Conservation (phyloP, 2,329 filamentous ascomycete genomes). For the Didymella pomorum region DNA sequence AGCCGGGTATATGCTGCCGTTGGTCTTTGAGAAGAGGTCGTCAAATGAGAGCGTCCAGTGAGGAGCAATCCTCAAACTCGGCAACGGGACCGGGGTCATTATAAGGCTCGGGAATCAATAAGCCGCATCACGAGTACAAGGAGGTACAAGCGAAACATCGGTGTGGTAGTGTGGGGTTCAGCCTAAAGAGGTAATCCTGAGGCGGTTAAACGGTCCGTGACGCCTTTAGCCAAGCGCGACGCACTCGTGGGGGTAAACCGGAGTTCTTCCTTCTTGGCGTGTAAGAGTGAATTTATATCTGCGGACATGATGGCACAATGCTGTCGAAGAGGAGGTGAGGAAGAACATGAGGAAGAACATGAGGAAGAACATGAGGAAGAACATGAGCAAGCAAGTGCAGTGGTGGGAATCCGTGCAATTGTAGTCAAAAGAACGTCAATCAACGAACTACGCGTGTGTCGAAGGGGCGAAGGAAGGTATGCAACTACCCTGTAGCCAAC, state of each 20-base stretch:
- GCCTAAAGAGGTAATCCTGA: constrained; percentile 38
- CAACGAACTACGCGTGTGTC: not conserved
- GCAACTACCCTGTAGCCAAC: not conserved
- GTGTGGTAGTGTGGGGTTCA: constrained; percentile 43
- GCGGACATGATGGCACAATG: not conserved
- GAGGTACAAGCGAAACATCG: constrained; percentile 11
- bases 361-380: not conserved
- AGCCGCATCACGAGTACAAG: constrained; percentile 27
- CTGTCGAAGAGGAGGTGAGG: not conserved
- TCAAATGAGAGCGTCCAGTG: not conserved
- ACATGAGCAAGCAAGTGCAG: not conserved
- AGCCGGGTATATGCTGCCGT: not conserved
- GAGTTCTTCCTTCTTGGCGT: constrained; percentile 6
- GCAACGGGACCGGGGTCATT: constrained; percentile 20
- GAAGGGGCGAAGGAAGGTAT: not conserved
- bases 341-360: too few relatives aligned
- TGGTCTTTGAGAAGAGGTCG: not conserved
- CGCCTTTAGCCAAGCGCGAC: constrained; percentile 38
- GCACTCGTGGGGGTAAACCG: constrained; percentile 13
- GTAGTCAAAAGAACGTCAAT: not conserved
- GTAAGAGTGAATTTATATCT: not conserved
- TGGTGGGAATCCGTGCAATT: not conserved
- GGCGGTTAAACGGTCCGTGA: constrained; percentile 46
- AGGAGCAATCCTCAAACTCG: not conserved
- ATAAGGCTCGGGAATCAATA: constrained; percentile 36